phyloP scores from a whole-genome alignment of 768 basidiomycete species.

The Sistotremastrum niveocremeum region DNA sequence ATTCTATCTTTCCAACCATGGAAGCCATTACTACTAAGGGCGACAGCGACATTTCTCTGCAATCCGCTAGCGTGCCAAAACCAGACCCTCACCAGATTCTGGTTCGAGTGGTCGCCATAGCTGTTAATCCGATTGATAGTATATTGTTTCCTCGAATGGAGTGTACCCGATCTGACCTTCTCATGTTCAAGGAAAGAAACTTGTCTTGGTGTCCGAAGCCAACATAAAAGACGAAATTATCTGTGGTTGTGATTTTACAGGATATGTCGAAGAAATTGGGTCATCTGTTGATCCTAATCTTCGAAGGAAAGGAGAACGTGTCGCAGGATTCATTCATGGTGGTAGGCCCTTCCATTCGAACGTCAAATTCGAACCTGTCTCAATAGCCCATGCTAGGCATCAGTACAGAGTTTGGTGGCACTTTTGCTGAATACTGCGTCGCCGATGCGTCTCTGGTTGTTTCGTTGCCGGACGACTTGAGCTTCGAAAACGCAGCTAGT shows the following conservation, averaged over 20 bases:
- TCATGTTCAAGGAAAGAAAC: too few species aligned
- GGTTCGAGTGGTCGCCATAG: too few species aligned
- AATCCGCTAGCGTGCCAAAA: too few species aligned
- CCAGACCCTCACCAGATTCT: too few species aligned
- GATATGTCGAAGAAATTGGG: neutral
- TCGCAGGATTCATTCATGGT: neutral
- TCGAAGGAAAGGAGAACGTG: neutral
- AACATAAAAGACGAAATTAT: neutral
- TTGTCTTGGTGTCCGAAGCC: too few species aligned
- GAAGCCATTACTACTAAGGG: too few species aligned
- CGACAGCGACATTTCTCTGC: too few species aligned
- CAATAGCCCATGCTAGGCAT: neutral
- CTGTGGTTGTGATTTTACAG: neutral
- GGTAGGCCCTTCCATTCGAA: neutral
- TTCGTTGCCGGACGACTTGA: constrained; percentile 6
- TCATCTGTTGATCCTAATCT: neutral
- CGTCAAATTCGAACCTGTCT: neutral
- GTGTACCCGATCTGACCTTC: too few species aligned
- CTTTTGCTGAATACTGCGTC: neutral
- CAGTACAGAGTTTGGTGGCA: neutral
- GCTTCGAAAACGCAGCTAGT: constrained; percentile 7
- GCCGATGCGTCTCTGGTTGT: neutral
- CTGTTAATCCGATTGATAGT: too few species aligned
- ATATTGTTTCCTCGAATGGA: too few species aligned
- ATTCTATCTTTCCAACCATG: too few species aligned